Evolutionary conservation across 257 asterid species (phyloP).

Genomic region (Nicotiana knightiana): DNA sequence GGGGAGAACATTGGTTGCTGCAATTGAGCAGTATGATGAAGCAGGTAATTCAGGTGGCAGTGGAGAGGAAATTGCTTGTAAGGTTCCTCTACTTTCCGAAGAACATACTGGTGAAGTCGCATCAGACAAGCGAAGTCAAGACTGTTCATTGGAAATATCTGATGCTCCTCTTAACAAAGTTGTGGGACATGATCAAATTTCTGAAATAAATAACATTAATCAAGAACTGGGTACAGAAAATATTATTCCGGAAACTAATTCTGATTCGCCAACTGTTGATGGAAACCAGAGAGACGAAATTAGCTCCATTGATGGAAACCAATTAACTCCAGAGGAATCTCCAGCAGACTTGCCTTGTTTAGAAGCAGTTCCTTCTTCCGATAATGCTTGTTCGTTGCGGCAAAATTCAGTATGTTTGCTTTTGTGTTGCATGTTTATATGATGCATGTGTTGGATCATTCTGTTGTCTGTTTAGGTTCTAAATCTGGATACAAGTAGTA

Average conservation of each 20-base stretch:
- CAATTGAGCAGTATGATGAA: slow-evolving; percentile 14
- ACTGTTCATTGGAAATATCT: slow-evolving; percentile 18
- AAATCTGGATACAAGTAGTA: slow-evolving; percentile 12
- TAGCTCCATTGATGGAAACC: slow-evolving; percentile 17
- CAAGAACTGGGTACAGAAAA: slow-evolving; percentile 16
- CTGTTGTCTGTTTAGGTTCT: slow-evolving; percentile 6
- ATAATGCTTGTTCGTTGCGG: slow-evolving; percentile 17
- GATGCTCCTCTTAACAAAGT: slow-evolving; percentile 12
- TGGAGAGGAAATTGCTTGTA: slow-evolving; percentile 12
- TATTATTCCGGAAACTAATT: background rate
- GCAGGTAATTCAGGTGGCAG: slow-evolving; percentile 17
- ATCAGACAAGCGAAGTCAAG: slow-evolving; percentile 14
- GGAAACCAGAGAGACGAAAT: slow-evolving; percentile 18
- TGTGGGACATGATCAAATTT: slow-evolving; percentile 10
- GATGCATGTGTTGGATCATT: background rate
- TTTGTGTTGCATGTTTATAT: slow-evolving; percentile 2
- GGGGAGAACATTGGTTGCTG: slow-evolving; percentile 6
- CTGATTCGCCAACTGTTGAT: slow-evolving; percentile 11
- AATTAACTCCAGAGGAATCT: background rate
- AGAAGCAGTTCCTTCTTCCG: slow-evolving; percentile 18
- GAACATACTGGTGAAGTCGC: slow-evolving; percentile 26
- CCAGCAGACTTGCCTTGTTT: background rate
- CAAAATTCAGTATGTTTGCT: slow-evolving; percentile 32
- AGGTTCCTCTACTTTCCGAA: slow-evolving; percentile 15
- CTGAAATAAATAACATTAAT: slow-evolving; percentile 18